phyloP scores from a whole-genome alignment of 257 asterid species.

The Plectranthus barbatus region DNA sequence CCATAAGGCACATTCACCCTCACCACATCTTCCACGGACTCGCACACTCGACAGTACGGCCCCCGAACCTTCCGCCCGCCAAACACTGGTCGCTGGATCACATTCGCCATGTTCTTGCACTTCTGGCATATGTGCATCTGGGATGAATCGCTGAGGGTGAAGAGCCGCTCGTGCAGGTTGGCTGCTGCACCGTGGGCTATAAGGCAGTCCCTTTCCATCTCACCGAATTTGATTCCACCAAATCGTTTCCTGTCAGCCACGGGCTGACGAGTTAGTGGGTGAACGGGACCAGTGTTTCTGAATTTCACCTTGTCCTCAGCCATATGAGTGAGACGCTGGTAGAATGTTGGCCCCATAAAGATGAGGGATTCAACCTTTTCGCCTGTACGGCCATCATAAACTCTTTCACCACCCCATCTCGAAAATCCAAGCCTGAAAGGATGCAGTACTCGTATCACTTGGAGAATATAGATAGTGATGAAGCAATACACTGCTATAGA shows the following conservation, averaged over 20 bases:
- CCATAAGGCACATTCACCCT: conserved; percentile 84
- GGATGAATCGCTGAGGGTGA: conserved; percentile 82
- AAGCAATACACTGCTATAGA: not conserved
- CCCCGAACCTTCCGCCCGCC: conserved; percentile 78
- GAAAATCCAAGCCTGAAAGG: conserved; percentile 66
- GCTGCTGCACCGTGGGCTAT: conserved; percentile 93
- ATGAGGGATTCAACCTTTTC: conserved; percentile 54
- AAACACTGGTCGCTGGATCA: conserved; percentile 50
- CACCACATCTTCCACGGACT: conserved; percentile 65
- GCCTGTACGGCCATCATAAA: conserved; percentile 73
- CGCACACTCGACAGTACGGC: conserved; percentile 76
- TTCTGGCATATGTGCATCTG: conserved; percentile 81
- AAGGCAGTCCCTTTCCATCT: conserved; percentile 93
- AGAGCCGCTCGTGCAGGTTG: conserved; percentile 80
- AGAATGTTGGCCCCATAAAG: conserved; percentile 91
- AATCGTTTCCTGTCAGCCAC: conserved; percentile 90
- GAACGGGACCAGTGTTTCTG: conserved; percentile 87
- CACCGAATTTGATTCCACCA: conserved; percentile 90
- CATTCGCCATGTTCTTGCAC: conserved; percentile 72
- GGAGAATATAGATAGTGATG: not conserved
- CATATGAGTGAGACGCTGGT: conserved; percentile 91
- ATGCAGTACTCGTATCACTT: not conserved
- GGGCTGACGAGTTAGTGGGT: conserved; percentile 96
- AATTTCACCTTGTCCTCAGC: conserved; percentile 93
- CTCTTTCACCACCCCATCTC: conserved; percentile 84